Percentiles rank a stretch among this genome's conserved stretches.
Conservation (phyloP, 2,329 filamentous ascomycete species). For the Chrysosporium queenslandicum region DNA sequence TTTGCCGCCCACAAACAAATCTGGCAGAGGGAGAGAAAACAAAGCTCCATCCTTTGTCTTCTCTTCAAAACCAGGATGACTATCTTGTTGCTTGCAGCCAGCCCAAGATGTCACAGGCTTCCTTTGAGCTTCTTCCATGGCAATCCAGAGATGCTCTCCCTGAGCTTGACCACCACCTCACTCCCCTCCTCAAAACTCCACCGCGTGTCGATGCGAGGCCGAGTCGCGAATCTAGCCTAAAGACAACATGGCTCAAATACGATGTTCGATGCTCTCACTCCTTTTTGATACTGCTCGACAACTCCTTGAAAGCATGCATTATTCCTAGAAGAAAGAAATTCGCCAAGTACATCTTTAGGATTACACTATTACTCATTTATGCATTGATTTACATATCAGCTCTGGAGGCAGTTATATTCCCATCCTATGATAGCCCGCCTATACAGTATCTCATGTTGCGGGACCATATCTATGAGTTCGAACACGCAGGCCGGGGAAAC, state of each 20-base stretch:
- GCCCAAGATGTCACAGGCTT: background rate
- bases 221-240: background rate
- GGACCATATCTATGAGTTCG: background rate
- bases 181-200: background rate
- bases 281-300: background rate
- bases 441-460: slow-evolving; percentile 8
- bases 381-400: slow-evolving; percentile 9
- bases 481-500: slow-evolving; percentile 9
- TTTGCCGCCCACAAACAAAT: too few relatives aligned
- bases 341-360: background rate
- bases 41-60: too few relatives aligned
- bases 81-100: too few relatives aligned
- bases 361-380: background rate
- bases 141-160: background rate
- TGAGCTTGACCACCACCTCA: background rate
- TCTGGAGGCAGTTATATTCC: slow-evolving; percentile 9
- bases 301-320: background rate
- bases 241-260: background rate
- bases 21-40: too few relatives aligned
- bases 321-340: background rate
- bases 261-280: background rate
- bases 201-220: background rate
- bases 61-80: too few relatives aligned
- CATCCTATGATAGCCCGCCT: slow-evolving; percentile 12
- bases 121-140: background rate